Evolutionary conservation across 441 rosid genomes (phyloP), one percentile per base, ranked within the genome.

Genomic region (Gossypium lobatum): DNA sequence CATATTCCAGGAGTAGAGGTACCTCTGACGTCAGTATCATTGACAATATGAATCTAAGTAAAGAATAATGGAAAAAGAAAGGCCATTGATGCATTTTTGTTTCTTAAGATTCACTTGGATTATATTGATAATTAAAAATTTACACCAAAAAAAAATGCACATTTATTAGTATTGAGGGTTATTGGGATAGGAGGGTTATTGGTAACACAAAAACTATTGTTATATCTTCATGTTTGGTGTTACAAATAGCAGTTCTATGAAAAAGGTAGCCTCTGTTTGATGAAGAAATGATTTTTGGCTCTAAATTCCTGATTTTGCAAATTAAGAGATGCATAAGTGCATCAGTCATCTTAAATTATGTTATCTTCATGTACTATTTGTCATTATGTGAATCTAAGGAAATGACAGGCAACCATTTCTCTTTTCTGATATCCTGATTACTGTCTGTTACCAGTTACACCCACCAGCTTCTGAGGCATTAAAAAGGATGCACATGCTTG

Each of bases 401-500:
- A 53, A 25, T 63, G 16, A 18, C 57, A 8, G 26, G 37, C 17
- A 55, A 23, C 13, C 16, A 63, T 73, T 48, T 39, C 5, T 23
- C 64, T 64, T 53, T 60, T 46, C n/a, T 65, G 25, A 58, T 62
- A 28, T 42, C 16, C 65, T 31, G 26, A 17, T 28, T n/a, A 28
- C 21, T 42, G 28, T 67, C 57, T 71, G 52, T 69, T 50, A 71
- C 61, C 83, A 95, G 98, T 79, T 95, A 81, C 85, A 85, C 55
- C 99, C 99, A 75, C 90, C 95, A 5, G 80, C 97, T 80, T 83
- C 93, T 63, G 91, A 86, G 86, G 97, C 98, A 63, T 78, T 95
- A 79, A 93, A 84, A 83, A 87, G 90, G 82, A 93, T 95, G 98
- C 98, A 92, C 76, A 91, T 83, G 94, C 97, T 95, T 80, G 97